A percentile compares a stretch with the other conserved stretches of the same genome.
Conservation (phyloP, 495 filamentous ascomycete species). For the Aspergillus indologenus region DNA sequence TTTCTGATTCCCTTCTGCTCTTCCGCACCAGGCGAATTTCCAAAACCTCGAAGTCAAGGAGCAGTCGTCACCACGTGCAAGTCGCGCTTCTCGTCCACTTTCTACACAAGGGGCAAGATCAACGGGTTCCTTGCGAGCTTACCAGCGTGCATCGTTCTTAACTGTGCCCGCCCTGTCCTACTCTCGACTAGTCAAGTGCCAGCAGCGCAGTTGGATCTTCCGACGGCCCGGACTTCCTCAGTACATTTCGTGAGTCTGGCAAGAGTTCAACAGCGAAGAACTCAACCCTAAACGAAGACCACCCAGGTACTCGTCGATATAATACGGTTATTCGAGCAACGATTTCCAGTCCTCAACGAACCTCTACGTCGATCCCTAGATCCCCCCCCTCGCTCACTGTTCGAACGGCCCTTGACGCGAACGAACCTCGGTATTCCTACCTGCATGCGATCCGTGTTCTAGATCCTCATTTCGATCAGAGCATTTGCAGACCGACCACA, state of each 20-base stretch:
- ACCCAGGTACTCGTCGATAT: background rate
- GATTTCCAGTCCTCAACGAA: background rate
- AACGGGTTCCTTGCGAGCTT: conserved; percentile 8
- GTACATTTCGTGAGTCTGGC: conserved; percentile 12
- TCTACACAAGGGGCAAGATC: conserved; percentile 21
- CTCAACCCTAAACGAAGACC: conserved; percentile 5
- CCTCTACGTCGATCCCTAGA: conserved; percentile 4
- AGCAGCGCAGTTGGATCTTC: conserved; percentile 16
- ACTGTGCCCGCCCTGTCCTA: conserved; percentile 12
- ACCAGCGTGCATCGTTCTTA: conserved; percentile 8
- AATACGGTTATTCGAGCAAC: background rate
- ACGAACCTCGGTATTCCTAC: conserved; percentile 2
- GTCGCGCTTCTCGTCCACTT: conserved; percentile 21
- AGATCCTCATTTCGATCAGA: conserved; percentile 16
- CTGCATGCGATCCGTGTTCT: conserved; percentile 35
- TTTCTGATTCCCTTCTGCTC: conserved; percentile 2
- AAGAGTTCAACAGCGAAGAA: conserved; percentile 10
- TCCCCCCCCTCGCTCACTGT: conserved; percentile 4
- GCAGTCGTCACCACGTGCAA: conserved; percentile 25
- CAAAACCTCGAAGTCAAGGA: conserved; percentile 12
- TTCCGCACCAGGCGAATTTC: background rate
- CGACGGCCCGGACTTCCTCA: conserved; percentile 15
- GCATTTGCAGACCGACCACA: conserved; percentile 1
- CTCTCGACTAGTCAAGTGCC: conserved; percentile 6
- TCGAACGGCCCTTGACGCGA: conserved; percentile 7